Evolutionary conservation across 768 basidiomycete genomes (phyloP), one percentile per base, ranked within the genome.

Genomic region (Chalciporus piperatus): DNA sequence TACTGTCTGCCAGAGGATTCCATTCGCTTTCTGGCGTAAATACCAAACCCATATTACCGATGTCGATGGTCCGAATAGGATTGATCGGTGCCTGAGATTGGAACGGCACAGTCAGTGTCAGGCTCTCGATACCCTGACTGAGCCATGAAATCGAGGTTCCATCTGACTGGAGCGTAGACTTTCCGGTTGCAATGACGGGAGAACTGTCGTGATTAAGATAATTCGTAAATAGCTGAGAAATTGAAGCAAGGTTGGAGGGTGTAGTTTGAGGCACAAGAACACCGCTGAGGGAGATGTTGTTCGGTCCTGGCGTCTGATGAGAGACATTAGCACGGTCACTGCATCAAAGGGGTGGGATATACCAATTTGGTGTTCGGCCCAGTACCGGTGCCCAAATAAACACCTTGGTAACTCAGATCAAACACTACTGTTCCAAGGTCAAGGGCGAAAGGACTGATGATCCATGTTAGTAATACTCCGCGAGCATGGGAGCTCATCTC

Each of bases 371-470:
- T 80, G 48, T 82, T 72, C 1, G 67, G 64, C 22, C 80, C 76
- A 3, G 75, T 76, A 16, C 85, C 85, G 23, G 67, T 66, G 25
- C 86, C 86, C 40, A 88, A 70, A 46, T 72, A 71, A 17, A 84
- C 75, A 41, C 72, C 76, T 39, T 81, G 63, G 66, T 86, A 89
- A 19, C 72, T 70, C 23, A 90, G 72, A 50, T 75, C 75, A 59
- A 89, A 87, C 4, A 80, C 68, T 6, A 84, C 80, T 1, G 83
- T 85, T 28, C 87, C 87, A 37, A 90, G 74, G 59, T 80, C 72
- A 50, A 90, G 73, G n/a, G 77, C 70, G 64, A 90, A 89, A 0
- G 87, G 84, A 58, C 84, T 86, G 39, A 12, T 22, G 14, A 38
- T 32, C 25, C 1, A 1, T 2, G 0, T 64, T 19, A 58, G 50